A percentile compares a stretch with the other conserved stretches of the same genome.
These are phyloP conservation scores for Salvia hispanica DNA, from an alignment of 257 asterid species.

Conservation along the genomic window DNA sequence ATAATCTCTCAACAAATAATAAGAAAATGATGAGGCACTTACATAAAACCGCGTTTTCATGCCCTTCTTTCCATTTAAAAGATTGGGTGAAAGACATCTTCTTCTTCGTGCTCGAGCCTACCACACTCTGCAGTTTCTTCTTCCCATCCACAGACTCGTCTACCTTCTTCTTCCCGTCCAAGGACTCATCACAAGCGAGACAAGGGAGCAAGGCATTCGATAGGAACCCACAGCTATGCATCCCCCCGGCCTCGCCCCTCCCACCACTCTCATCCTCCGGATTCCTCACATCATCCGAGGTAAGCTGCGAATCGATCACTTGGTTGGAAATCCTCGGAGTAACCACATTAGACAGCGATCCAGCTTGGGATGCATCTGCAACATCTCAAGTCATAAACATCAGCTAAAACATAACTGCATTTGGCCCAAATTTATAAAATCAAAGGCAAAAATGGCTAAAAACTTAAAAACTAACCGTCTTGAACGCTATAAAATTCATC, in stretches of 20 bases:
- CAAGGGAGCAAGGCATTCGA: slow-evolving; percentile 74
- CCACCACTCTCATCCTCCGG: slow-evolving; percentile 43
- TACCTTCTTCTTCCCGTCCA: slow-evolving; percentile 18
- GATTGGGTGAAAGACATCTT: slow-evolving; percentile 60
- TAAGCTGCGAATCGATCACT: slow-evolving; percentile 49
- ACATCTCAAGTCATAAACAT: slow-evolving; percentile 4
- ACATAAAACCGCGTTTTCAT: slow-evolving; percentile 54
- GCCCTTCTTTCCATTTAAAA: slow-evolving; percentile 71
- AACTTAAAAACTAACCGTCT: slow-evolving; percentile 64
- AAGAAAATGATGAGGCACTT: slow-evolving; percentile 33
- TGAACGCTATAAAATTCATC: slow-evolving; percentile 89
- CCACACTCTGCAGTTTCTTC: slow-evolving; percentile 46
- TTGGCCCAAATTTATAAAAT: neutral
- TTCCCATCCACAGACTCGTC: slow-evolving; percentile 49
- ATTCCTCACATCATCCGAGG: slow-evolving; percentile 42
- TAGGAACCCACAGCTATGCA: slow-evolving; percentile 64
- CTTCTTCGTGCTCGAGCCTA: slow-evolving; percentile 54
- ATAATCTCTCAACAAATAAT: no score
- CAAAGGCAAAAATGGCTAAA: neutral
- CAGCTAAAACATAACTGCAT: no score
- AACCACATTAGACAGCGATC: slow-evolving; percentile 69
- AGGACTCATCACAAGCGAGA: slow-evolving; percentile 64
- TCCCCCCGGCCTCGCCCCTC: slow-evolving; percentile 39
- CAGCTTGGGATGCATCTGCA: slow-evolving; percentile 85
- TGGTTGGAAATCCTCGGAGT: slow-evolving; percentile 77